Base-by-base conservation (phyloP, 148 eudicot species). In the Linanthus parryae region DNA sequence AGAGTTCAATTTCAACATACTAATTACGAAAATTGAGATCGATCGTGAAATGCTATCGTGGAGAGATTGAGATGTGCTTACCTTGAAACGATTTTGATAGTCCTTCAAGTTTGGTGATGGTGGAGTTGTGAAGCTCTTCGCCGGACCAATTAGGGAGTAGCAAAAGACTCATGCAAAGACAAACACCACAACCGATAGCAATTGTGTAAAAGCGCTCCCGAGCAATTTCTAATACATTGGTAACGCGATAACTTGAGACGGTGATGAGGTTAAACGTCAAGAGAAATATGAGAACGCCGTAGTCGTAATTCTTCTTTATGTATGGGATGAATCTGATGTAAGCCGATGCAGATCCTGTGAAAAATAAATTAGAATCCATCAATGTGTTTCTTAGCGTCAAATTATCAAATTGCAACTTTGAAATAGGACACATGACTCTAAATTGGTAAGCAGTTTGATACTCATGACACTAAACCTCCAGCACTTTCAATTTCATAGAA, bases 91-190 rank as follows among this genome's bases (percentile, higher is more conserved):
- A 75, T 42, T 25, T 60, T 23, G 94, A 84, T 52, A 92, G 74
- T 54, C 90, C 96, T 63, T 87, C 94, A 38, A 92, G 84, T 55
- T 86, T 92, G 48, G 73, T 64, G 12, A 77, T 81, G 22, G 84
- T 83, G 37, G 79, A 82, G 23, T 64, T 68, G 33, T 87, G 98
- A 21, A 92, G 98, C 36, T 92, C 94, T 42, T 84, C 76, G 4
- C 98, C 96, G 0, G 98, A 87, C 98, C 98, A 92, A 48, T 76
- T 66, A 0, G 98, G 98, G 52, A 92, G 75, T 4, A 92, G 49
- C 27, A 87, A 48, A 16, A 87, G 74, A 59, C 83, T 81, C 90
- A 92, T 84, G 7, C 79, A 16, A n/a, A 92, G 87, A 59, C 94
- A 87, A 2, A 84, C 54, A 29, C 69, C 88, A 43, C 87, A 81